Evolutionary conservation across 192 early-diverging fungal species (phyloP).

Genomic region (Backusella westeae): DNA sequence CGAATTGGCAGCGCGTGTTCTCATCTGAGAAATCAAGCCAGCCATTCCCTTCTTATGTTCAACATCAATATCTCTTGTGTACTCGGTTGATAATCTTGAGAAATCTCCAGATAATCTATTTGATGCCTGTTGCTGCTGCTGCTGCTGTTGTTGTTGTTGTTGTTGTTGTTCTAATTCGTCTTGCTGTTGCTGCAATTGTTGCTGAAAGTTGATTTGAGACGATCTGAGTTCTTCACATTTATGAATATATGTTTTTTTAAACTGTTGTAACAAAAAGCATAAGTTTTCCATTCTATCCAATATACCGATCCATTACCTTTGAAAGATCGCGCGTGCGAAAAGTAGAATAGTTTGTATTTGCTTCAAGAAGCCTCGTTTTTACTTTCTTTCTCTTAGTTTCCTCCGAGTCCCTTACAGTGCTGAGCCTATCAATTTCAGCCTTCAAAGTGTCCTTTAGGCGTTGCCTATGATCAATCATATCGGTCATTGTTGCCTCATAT

Average conservation of each 20-base stretch:
- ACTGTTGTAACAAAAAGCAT: slow-evolving; percentile 5
- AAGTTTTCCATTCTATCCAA: neutral
- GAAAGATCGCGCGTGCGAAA: slow-evolving; percentile 21
- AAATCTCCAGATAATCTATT: neutral
- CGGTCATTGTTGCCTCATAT: slow-evolving; percentile 13
- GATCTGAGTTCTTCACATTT: slow-evolving; percentile 27
- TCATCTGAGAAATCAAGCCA: slow-evolving; percentile 31
- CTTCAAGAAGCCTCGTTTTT: slow-evolving; percentile 15
- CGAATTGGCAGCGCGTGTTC: slow-evolving; percentile 21
- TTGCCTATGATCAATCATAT: slow-evolving; percentile 18
- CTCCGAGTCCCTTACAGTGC: slow-evolving; percentile 2
- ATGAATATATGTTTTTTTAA: slow-evolving; percentile 23
- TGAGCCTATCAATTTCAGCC: slow-evolving; percentile 17
- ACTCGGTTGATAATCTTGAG: neutral
- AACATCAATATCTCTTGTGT: slow-evolving; percentile 15
- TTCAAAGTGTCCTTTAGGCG: slow-evolving; percentile 18
- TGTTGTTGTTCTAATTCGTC: neutral
- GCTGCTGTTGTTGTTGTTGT: neutral
- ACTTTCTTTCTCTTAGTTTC: slow-evolving; percentile 19
- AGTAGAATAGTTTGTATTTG: slow-evolving; percentile 26
- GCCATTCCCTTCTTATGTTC: slow-evolving; percentile 25
- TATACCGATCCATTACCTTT: slow-evolving; percentile 24
- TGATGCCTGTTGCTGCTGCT: neutral
- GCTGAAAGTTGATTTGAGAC: neutral
- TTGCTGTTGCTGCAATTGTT: slow-evolving; percentile 1